phyloP scores from a whole-genome alignment of 495 filamentous ascomycete species.

The Chlorociboria aeruginascens region DNA sequence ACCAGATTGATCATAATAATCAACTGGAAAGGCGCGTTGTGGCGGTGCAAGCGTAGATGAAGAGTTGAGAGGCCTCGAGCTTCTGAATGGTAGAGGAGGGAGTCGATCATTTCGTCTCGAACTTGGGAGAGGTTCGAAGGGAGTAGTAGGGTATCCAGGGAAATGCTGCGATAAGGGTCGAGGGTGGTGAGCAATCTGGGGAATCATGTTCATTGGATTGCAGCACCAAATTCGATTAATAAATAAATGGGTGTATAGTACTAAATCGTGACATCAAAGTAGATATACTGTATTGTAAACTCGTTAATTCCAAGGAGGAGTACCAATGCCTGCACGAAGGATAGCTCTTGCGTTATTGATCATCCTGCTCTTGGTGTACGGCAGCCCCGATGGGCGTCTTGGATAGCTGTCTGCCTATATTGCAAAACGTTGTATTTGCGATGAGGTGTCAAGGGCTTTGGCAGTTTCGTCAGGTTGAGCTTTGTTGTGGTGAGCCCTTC shows the following conservation, averaged over 20 bases:
- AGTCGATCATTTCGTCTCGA: conserved; percentile 8
- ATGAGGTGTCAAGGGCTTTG: not conserved
- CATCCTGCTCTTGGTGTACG: conserved; percentile 8
- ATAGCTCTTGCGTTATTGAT: conserved; percentile 15
- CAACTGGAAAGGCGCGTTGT: conserved; percentile 15
- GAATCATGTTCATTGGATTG: conserved; percentile 16
- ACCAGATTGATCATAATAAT: conserved; percentile 1
- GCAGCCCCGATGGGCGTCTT: conserved; percentile 13
- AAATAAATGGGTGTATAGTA: conserved; percentile 4
- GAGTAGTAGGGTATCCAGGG: conserved; percentile 13
- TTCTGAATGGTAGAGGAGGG: conserved; percentile 14
- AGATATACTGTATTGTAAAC: not conserved
- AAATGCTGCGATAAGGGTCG: conserved; percentile 15
- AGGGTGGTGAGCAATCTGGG: conserved; percentile 13
- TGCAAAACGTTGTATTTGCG: not conserved
- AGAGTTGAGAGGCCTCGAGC: conserved; percentile 4
- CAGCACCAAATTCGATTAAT: not conserved
- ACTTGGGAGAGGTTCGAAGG: conserved; percentile 8
- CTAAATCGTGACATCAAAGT: conserved; percentile 5
- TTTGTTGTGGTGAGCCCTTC: conserved; percentile 2
- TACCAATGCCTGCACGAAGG: conserved; percentile 19
- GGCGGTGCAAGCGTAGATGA: conserved; percentile 7
- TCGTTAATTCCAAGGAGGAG: conserved; percentile 12
- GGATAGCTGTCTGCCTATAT: conserved; percentile 1
- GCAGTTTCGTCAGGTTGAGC: not conserved